These are phyloP conservation scores for Phlebiopsis flavidoalba DNA, from an alignment of 768 basidiomycete genomes.

Conservation along the genomic window DNA sequence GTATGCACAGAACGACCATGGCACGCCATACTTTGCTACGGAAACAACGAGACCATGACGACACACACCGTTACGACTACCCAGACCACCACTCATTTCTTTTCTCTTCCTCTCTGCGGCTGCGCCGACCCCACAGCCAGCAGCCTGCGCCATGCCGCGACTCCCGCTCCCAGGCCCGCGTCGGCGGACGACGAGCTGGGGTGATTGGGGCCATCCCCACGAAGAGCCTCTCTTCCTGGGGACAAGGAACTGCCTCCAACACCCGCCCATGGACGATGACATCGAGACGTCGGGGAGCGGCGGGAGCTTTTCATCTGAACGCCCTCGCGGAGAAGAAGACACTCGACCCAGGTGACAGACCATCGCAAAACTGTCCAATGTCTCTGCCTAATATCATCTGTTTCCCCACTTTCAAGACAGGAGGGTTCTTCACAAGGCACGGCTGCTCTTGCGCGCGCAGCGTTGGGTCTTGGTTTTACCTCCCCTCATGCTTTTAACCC, in stretches of 20 bases:
- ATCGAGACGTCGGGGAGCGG: neutral
- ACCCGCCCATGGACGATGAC: conserved; percentile 18
- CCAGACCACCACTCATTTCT: conserved; percentile 55
- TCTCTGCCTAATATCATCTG: neutral
- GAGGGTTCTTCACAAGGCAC: conserved; percentile 19
- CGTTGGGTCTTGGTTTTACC: conserved; percentile 56
- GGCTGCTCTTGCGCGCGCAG: conserved; percentile 48
- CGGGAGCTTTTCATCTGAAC: neutral
- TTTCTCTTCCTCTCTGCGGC: conserved; percentile 65
- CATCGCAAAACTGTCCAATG: neutral
- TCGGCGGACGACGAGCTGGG: conserved; percentile 23
- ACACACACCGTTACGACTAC: conserved; percentile 45
- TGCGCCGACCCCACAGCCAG: conserved; percentile 39
- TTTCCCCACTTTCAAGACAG: neutral
- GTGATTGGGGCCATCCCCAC: conserved; percentile 1
- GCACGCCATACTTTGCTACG: conserved; percentile 28
- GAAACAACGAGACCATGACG: conserved; percentile 44
- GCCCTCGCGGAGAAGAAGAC: neutral
- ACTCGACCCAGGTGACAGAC: neutral
- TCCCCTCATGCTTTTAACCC: conserved; percentile 42
- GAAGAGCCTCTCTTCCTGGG: conserved; percentile 7
- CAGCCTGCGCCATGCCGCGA: conserved; percentile 10
- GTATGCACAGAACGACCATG: conserved; percentile 24
- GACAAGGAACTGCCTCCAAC: conserved; percentile 32
- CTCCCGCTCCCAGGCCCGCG: conserved; percentile 16